Percentiles rank a stretch among this genome's conserved stretches.
phyloP scores from a whole-genome alignment of 495 filamentous ascomycete species.

The Tetracladium setigerum region DNA sequence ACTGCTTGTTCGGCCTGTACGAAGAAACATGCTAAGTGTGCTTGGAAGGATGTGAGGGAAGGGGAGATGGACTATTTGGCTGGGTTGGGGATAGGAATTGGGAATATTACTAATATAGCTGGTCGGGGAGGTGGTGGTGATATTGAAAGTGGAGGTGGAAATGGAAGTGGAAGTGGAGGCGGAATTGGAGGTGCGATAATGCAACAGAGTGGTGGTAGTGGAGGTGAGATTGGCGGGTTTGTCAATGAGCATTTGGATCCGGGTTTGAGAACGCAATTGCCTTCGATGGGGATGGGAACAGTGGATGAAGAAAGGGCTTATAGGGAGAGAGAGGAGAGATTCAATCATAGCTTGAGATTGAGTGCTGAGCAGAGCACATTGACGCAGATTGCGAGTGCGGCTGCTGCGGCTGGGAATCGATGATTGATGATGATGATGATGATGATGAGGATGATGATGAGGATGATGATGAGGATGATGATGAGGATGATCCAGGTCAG shows the following conservation, averaged over 20 bases:
- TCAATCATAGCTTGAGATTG: background rate
- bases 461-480: too few relatives aligned
- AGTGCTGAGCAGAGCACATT: slow-evolving; percentile 8
- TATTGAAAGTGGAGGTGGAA: background rate
- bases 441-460: too few relatives aligned
- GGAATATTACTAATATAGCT: too few relatives aligned
- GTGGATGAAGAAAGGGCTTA: background rate
- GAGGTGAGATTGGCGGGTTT: background rate
- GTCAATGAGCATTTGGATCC: slow-evolving; percentile 1
- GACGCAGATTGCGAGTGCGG: slow-evolving; percentile 19
- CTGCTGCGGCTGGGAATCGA: slow-evolving; percentile 1
- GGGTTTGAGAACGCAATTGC: background rate
- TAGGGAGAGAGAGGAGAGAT: background rate
- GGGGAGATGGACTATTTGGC: slow-evolving; percentile 45
- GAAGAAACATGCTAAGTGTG: slow-evolving; percentile 80
- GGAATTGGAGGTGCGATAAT: background rate
- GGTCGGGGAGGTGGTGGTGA: background rate
- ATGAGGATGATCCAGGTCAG: too few relatives aligned
- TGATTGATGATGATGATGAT: too few relatives aligned
- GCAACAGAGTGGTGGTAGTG: background rate
- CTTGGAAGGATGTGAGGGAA: slow-evolving; percentile 69
- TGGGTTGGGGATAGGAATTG: slow-evolving; percentile 1
- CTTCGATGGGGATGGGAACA: background rate
- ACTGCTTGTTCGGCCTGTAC: slow-evolving; percentile 84
- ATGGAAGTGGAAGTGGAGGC: background rate